phyloP scores from a whole-genome alignment of 345 rosid genomes.

The Populus alba region DNA sequence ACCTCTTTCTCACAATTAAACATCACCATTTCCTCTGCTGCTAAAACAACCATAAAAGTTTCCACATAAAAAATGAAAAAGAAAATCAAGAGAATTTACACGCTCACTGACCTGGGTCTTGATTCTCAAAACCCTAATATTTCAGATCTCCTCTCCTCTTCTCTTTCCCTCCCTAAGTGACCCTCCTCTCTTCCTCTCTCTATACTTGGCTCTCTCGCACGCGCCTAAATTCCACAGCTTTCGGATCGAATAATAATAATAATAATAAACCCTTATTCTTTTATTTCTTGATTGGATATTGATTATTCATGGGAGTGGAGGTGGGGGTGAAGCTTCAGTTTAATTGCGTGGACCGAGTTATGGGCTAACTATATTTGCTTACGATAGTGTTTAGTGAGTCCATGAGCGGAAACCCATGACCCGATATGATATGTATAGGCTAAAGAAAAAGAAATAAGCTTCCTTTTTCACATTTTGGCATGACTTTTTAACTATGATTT shows the following conservation, averaged over 20 bases:
- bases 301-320: too few relatives aligned
- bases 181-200: conserved; percentile 12
- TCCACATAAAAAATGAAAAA: background rate
- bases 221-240: background rate
- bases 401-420: background rate
- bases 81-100: background rate
- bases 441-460: too few relatives aligned
- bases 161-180: conserved; percentile 1
- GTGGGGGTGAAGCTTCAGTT: too few relatives aligned
- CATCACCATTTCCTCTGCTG: conserved; percentile 34
- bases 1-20: conserved; percentile 75
- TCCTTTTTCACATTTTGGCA: too few relatives aligned
- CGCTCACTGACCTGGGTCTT: conserved; percentile 20
- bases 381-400: background rate
- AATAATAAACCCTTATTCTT: too few relatives aligned
- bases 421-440: background rate
- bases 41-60: background rate
- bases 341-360: background rate
- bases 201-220: background rate
- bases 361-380: background rate
- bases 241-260: background rate
- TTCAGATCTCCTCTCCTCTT: conserved; percentile 1
- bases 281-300: too few relatives aligned
- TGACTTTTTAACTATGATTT: too few relatives aligned
- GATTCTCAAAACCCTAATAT: conserved; percentile 21